phyloP scores from a whole-genome alignment of 164 flowering plant species.

The Macadamia tetraphylla region DNA sequence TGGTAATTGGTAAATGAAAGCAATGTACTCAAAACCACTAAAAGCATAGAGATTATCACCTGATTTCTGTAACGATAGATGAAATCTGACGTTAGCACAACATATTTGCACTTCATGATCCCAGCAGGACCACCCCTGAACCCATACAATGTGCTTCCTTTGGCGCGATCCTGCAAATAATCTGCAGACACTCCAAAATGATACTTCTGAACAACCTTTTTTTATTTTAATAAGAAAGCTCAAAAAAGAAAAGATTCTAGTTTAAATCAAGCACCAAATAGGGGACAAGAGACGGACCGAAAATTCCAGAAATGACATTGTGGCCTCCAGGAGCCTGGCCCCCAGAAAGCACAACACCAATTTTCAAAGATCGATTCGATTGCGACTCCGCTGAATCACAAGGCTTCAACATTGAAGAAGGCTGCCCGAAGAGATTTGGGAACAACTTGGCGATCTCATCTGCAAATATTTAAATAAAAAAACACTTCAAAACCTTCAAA shows the following conservation, averaged over 20 bases:
- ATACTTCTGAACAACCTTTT: neutral
- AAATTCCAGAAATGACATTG: conserved; percentile 90
- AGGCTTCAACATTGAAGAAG: conserved; percentile 71
- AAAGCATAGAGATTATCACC: conserved; percentile 44
- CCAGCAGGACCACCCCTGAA: conserved; percentile 99
- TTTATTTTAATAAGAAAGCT: neutral
- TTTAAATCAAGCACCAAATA: neutral
- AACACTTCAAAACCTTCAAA: too few relatives aligned
- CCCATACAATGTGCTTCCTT: conserved; percentile 81
- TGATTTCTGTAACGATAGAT: conserved; percentile 94
- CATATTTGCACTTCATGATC: conserved; percentile 90
- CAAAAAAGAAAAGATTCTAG: neutral
- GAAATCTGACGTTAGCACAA: conserved; percentile 62
- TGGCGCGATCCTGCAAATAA: conserved; percentile 74
- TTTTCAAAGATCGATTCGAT: conserved; percentile 55
- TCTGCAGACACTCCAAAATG: conserved; percentile 33
- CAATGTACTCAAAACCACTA: too few relatives aligned
- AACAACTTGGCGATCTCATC: conserved; percentile 94
- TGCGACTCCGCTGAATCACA: conserved; percentile 17
- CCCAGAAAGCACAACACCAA: conserved; percentile 95
- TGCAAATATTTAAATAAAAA: conserved; percentile 16
- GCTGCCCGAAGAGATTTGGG: conserved; percentile 79
- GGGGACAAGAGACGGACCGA: conserved; percentile 37
- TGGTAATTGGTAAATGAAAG: too few relatives aligned
- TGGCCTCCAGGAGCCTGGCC: conserved; percentile 99